Base-by-base conservation (phyloP, 1,284 basidiomycete genomes). In the Hemileia vastatrix region DNA sequence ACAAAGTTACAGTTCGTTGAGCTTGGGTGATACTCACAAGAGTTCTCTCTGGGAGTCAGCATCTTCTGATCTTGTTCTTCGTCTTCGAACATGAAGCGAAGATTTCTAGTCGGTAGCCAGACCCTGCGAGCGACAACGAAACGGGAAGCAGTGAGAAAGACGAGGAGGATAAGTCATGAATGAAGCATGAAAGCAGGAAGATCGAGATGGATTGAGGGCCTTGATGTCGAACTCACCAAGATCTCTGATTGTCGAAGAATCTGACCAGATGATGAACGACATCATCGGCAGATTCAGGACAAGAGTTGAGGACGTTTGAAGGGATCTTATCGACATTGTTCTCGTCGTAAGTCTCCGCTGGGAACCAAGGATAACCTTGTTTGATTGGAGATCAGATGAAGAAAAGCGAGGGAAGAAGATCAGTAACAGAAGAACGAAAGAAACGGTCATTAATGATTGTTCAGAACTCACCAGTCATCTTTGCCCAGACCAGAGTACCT, bases 31-130 rank as follows among this genome's bases (percentile, higher is more conserved):
- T 27, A 54, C 59, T 54, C 52, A 54, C 59, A 55, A 11, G 54
- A 55, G 8, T 11, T 21, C n/a, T 32, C 45, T 13, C 9, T 15
- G 19, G 36, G 47, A 13, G 33, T 33, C 4, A 65, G 47, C 64
- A 65, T 44, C 33, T 36, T 27, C n/a, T 58, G 9, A 51, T 65
- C 64, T 5, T 64, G 44, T 19, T 57, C 49, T 8, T 56, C 63
- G 50, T 64, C 33, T 36, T 65, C 64, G 19, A 65, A 53, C 50
- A 65, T 44, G 19, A 65, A 52, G 13, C 62, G 56, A 24, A 65
- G 40, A 21, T 48, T 54, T 15, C 27, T 48, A 18, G 60, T 52
- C 13, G 51, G 32, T 27, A 65, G 21, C 64, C 64, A 65, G 11
- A 32, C 48, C 48, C 48, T 50, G 31, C 23, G 27, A 27, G 27